Evolutionary conservation across 805 yeast species (phyloP).

Genomic region (Candida odintsovae): DNA sequence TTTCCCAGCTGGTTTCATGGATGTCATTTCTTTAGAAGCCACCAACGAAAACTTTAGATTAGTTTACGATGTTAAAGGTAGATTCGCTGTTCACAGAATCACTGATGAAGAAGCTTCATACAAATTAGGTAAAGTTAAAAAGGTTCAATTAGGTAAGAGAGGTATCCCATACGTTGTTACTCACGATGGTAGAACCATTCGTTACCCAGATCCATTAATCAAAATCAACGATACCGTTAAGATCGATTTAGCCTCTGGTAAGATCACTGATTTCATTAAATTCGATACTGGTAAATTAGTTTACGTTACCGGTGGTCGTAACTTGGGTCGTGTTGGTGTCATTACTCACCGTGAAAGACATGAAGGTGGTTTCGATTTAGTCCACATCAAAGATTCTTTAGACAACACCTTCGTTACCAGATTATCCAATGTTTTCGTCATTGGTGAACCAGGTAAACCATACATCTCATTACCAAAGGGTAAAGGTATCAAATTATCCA

Average conservation of each 20-base stretch:
- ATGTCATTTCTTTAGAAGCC: conserved; percentile 93
- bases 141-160: conserved; percentile 96
- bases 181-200: conserved; percentile 99
- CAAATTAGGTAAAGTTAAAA: conserved; percentile 98
- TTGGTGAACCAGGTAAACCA: conserved; percentile 95
- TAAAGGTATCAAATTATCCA: conserved; percentile 95
- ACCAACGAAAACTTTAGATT: conserved; percentile 99
- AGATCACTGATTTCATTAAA: conserved; percentile 82
- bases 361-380: conserved; percentile 97
- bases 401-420: conserved; percentile 96
- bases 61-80: conserved; percentile 97
- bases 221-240: conserved; percentile 97
- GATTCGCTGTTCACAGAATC: conserved; percentile 99
- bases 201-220: conserved; percentile 98
- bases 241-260: conserved; percentile 94
- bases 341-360: conserved; percentile 95
- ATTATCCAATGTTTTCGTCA: conserved; percentile 85
- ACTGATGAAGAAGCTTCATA: conserved; percentile 97
- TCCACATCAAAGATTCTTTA: conserved; percentile 91
- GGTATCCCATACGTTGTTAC: conserved; percentile 98
- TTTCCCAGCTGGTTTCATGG: conserved; percentile 99
- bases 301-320: conserved; percentile 97
- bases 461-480: conserved; percentile 96
- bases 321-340: conserved; percentile 97
- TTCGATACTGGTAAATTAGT: conserved; percentile 90